Conservation (phyloP, 2,329 filamentous ascomycete genomes). For the Aspergillus vadensis region DNA sequence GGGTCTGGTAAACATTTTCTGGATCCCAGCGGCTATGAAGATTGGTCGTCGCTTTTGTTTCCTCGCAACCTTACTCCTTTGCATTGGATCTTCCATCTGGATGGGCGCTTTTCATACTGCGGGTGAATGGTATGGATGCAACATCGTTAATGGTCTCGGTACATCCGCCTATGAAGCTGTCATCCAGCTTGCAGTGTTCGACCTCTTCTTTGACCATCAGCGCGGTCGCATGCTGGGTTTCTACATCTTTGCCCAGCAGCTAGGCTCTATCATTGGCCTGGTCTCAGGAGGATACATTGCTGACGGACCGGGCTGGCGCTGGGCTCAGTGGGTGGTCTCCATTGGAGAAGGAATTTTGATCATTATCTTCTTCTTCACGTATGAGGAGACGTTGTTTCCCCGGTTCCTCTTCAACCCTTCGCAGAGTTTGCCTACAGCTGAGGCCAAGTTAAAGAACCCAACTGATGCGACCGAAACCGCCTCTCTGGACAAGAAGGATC, state of each 20-base stretch:
- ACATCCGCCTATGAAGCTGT: constrained; percentile 39
- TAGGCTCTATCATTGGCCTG: constrained; percentile 41
- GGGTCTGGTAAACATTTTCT: constrained; percentile 46
- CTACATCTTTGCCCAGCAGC: constrained; percentile 44
- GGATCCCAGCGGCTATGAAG: constrained; percentile 37
- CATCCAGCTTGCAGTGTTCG: constrained; percentile 43
- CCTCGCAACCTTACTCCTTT: constrained; percentile 37
- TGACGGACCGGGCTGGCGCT: constrained; percentile 39
- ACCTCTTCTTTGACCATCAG: constrained; percentile 44
- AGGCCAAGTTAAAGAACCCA: background rate
- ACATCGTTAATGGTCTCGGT: constrained; percentile 8
- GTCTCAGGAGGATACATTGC: constrained; percentile 41
- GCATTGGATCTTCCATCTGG: constrained; percentile 35
- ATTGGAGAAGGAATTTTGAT: constrained; percentile 4
- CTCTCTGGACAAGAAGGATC: background rate
- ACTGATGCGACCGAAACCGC: background rate
- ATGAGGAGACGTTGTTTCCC: constrained; percentile 4
- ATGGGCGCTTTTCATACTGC: constrained; percentile 27
- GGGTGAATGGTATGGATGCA: constrained; percentile 37
- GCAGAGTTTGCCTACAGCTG: background rate
- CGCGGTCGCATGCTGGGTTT: constrained; percentile 40
- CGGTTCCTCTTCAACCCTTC: constrained; percentile 1
- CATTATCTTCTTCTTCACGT: constrained; percentile 3
- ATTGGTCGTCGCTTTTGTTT: constrained; percentile 38
- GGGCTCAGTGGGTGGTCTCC: constrained; percentile 19